phyloP scores from a whole-genome alignment of 352 stramenopile genomes.

The Globisporangium parvum region DNA sequence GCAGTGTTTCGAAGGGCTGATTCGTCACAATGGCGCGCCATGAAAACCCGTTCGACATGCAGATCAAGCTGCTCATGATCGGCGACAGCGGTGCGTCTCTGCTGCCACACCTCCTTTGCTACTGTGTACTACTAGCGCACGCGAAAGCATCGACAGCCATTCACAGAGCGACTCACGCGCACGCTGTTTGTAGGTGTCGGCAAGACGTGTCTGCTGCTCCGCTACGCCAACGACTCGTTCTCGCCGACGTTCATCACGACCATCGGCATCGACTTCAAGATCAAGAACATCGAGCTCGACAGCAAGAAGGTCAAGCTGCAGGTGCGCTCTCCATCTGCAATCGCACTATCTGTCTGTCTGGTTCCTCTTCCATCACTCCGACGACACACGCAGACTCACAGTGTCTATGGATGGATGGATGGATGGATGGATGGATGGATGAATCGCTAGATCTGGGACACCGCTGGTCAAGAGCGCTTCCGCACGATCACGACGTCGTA shows the following conservation, averaged over 20 bases:
- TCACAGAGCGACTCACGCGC: no score
- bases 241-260: conserved; percentile 89
- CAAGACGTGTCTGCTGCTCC: conserved; percentile 85
- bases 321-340: conserved; percentile 15
- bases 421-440: no score
- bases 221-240: conserved; percentile 89
- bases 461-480: conserved; percentile 98
- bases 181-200: no score
- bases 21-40: conserved; percentile 70
- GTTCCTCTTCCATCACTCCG: no score
- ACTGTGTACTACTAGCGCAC: no score
- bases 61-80: conserved; percentile 98
- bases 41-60: conserved; percentile 94
- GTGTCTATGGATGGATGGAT: no score
- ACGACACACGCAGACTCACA: not conserved
- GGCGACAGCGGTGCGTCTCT: conserved; percentile 89
- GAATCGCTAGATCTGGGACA: conserved; percentile 93
- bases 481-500: conserved; percentile 99
- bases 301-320: conserved; percentile 98
- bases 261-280: conserved; percentile 90
- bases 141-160: no score
- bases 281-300: conserved; percentile 92
- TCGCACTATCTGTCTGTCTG: no score
- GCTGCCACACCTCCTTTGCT: not conserved
- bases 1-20: no score